Evolutionary conservation across 2,329 filamentous ascomycete genomes (phyloP).

Genomic region (Xylariaceae sp.): DNA sequence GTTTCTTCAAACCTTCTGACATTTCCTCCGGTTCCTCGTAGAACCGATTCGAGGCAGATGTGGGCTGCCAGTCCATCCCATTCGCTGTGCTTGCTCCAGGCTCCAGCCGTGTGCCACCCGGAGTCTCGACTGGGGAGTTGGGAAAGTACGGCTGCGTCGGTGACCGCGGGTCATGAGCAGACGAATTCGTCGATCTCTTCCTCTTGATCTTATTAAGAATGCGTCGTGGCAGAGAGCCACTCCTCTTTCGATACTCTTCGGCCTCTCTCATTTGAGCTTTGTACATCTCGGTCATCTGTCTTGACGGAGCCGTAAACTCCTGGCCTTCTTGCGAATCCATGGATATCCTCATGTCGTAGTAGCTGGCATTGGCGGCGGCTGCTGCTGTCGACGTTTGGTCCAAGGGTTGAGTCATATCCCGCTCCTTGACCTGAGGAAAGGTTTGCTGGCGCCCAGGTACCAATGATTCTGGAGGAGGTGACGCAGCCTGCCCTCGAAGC

Average conservation of each 20-base stretch:
- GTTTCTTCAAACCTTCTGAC: constrained; percentile 7
- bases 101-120: constrained; percentile 15
- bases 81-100: constrained; percentile 7
- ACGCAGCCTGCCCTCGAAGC: too few species aligned
- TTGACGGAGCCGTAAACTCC: constrained; percentile 16
- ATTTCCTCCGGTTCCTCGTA: constrained; percentile 23
- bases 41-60: constrained; percentile 7
- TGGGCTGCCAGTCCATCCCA: constrained; percentile 7
- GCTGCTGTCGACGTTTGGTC: constrained; percentile 8
- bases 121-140: constrained; percentile 11
- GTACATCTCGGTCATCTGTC: constrained; percentile 25
- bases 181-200: constrained; percentile 23
- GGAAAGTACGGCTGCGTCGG: constrained; percentile 15
- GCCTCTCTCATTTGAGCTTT: constrained; percentile 22
- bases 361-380: constrained; percentile 24
- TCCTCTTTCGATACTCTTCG: constrained; percentile 20
- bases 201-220: constrained; percentile 21
- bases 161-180: constrained; percentile 13
- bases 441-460: constrained; percentile 14
- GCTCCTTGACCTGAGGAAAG: constrained; percentile 13
- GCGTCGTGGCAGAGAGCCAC: constrained; percentile 20
- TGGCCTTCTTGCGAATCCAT: constrained; percentile 24
- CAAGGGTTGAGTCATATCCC: constrained; percentile 9
- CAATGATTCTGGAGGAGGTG: constrained; percentile 16
- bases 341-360: constrained; percentile 26